Conservation (phyloP, 805 yeast genomes). For the Candida awuae region DNA sequence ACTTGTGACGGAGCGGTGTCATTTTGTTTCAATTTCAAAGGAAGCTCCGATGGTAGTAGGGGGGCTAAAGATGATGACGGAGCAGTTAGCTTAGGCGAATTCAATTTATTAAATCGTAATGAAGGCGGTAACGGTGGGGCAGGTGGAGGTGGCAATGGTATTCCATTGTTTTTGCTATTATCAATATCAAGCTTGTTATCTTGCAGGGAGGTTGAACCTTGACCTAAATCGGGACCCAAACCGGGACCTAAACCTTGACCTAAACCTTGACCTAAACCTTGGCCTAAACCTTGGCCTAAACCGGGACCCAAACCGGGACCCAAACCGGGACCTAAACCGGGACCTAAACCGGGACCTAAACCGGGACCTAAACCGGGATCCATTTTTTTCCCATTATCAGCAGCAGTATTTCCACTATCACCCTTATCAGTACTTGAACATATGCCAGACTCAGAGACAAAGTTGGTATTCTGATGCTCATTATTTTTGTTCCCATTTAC, state of each 20-base stretch:
- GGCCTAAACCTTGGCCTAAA: constrained; percentile 24
- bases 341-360: constrained; percentile 6
- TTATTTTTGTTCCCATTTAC: too few species aligned
- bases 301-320: constrained; percentile 11
- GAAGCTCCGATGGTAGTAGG: constrained; percentile 22
- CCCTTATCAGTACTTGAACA: constrained; percentile 10
- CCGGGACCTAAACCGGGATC: constrained; percentile 10
- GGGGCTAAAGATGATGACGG: constrained; percentile 14
- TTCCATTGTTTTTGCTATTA: constrained; percentile 28
- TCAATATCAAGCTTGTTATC: constrained; percentile 8
- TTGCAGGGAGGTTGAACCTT: too few species aligned
- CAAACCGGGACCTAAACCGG: constrained; percentile 10
- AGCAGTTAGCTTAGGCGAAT: constrained; percentile 9
- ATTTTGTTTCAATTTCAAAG: constrained; percentile 26
- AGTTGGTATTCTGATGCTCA: neutral
- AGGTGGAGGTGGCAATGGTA: constrained; percentile 17
- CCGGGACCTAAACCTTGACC: constrained; percentile 2
- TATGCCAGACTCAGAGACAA: constrained; percentile 4
- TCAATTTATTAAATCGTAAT: constrained; percentile 8
- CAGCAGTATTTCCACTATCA: too few species aligned
- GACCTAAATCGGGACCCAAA: constrained; percentile 5
- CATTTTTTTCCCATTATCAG: constrained; percentile 8
- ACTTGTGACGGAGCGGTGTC: constrained; percentile 18
- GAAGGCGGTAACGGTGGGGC: constrained; percentile 17
- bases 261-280: constrained; percentile 6